Percentiles rank a stretch among this genome's conserved stretches.
Evolutionary conservation across 768 basidiomycete species (phyloP).

Genomic region (Pleurotus tuoliensis): DNA sequence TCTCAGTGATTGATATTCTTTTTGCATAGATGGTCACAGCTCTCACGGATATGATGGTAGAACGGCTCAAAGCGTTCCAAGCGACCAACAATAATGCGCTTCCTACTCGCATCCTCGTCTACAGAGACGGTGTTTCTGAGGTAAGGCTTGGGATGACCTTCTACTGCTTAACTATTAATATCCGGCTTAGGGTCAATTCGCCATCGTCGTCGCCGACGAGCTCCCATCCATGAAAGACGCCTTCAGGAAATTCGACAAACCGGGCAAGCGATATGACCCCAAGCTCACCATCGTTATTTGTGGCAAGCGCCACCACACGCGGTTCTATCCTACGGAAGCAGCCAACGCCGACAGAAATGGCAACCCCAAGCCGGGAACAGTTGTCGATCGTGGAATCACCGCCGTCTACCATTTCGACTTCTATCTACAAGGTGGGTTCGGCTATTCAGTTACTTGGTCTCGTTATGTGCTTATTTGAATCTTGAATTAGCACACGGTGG

Average conservation of each 20-base stretch:
- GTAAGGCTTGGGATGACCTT: constrained; percentile 27
- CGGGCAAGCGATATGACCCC: constrained; percentile 42
- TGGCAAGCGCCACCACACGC: constrained; percentile 51
- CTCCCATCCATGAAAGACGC: constrained; percentile 60
- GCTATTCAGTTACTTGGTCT: neutral
- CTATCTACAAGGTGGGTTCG: constrained; percentile 54
- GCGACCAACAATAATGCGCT: constrained; percentile 40
- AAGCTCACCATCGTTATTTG: constrained; percentile 72
- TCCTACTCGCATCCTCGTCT: constrained; percentile 67
- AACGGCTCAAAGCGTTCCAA: constrained; percentile 55
- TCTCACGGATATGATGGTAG: constrained; percentile 60
- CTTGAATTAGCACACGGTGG: constrained; percentile 57
- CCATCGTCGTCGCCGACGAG: constrained; percentile 58
- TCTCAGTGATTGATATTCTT: neutral
- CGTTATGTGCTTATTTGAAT: neutral
- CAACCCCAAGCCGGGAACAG: constrained; percentile 74
- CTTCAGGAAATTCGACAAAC: constrained; percentile 45
- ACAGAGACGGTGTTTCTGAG: constrained; percentile 82
- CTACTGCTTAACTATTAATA: constrained; percentile 18
- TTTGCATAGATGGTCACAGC: constrained; percentile 68
- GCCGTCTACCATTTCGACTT: constrained; percentile 64
- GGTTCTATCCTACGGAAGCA: constrained; percentile 60
- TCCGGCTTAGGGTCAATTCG: constrained; percentile 61
- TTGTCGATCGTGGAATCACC: constrained; percentile 78
- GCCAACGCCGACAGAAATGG: constrained; percentile 56